Evolutionary conservation across 257 asterid genomes (phyloP).

Genomic region (Ocimum tenuiflorum): DNA sequence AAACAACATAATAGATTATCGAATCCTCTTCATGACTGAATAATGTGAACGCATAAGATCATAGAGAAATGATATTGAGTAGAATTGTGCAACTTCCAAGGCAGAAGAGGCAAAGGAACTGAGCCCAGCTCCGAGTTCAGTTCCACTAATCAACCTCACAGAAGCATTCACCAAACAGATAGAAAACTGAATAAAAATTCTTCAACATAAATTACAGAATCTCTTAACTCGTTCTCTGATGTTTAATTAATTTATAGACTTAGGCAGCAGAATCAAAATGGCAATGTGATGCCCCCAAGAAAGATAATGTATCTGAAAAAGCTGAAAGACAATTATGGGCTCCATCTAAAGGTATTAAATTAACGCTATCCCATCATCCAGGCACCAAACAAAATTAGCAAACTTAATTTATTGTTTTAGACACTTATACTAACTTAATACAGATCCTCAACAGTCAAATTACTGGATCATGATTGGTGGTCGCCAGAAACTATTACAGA

Average conservation of each 20-base stretch:
- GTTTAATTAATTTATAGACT: neutral
- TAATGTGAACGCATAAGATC: neutral
- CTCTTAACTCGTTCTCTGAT: neutral
- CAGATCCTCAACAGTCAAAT: neutral
- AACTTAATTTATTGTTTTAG: neutral
- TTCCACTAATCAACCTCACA: slow-evolving; percentile 10
- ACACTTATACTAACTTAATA: neutral
- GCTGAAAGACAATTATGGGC: neutral
- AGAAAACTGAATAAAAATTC: neutral
- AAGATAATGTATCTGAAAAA: neutral
- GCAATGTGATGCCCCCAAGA: neutral
- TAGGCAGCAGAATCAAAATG: neutral
- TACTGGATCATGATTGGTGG: neutral
- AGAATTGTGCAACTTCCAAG: neutral
- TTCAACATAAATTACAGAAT: neutral
- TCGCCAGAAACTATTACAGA: neutral
- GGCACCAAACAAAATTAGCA: too few species aligned
- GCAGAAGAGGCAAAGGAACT: neutral
- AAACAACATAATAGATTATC: neutral
- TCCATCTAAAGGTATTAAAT: neutral
- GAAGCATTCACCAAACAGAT: neutral
- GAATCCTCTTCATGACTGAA: slow-evolving; percentile 7
- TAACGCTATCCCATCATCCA: neutral
- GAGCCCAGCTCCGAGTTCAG: neutral
- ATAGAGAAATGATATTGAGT: neutral